phyloP scores from a whole-genome alignment of 106 monocot species.

The Apostasia ramifera region DNA sequence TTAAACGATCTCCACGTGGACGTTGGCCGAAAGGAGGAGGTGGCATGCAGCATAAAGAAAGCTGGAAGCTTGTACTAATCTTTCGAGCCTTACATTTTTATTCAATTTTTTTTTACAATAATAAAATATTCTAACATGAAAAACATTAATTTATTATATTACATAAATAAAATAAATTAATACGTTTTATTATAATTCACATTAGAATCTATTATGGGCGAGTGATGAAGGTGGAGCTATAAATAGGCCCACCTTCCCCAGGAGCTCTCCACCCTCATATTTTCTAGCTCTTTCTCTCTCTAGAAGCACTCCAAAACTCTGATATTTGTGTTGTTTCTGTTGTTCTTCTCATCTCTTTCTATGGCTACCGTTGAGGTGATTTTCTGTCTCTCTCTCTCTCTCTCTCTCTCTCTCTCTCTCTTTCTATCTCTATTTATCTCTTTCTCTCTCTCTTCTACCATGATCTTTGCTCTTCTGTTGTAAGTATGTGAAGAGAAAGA shows the following conservation, averaged over 20 bases:
- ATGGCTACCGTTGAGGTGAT: too few relatives aligned
- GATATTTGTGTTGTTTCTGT: too few relatives aligned
- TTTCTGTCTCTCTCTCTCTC: too few relatives aligned
- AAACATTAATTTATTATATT: neutral
- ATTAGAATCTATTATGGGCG: neutral
- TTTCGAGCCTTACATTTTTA: neutral
- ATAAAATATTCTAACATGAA: neutral
- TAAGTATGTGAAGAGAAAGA: too few relatives aligned
- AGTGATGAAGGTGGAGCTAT: neutral
- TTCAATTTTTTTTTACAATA: neutral
- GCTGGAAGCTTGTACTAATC: neutral
- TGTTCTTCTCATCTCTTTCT: too few relatives aligned
- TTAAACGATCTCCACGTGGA: neutral
- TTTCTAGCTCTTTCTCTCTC: neutral
- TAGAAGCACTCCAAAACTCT: neutral
- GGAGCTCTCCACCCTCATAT: neutral
- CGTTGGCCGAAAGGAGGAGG: neutral
- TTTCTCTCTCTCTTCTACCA: neutral
- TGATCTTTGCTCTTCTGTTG: too few relatives aligned
- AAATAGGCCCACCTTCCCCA: neutral
- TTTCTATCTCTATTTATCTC: neutral
- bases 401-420: constrained; percentile 1
- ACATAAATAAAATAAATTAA: neutral
- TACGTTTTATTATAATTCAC: neutral
- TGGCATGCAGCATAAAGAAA: neutral